Conservation (phyloP, 2,329 filamentous ascomycete genomes). For the Alternaria dauci region DNA sequence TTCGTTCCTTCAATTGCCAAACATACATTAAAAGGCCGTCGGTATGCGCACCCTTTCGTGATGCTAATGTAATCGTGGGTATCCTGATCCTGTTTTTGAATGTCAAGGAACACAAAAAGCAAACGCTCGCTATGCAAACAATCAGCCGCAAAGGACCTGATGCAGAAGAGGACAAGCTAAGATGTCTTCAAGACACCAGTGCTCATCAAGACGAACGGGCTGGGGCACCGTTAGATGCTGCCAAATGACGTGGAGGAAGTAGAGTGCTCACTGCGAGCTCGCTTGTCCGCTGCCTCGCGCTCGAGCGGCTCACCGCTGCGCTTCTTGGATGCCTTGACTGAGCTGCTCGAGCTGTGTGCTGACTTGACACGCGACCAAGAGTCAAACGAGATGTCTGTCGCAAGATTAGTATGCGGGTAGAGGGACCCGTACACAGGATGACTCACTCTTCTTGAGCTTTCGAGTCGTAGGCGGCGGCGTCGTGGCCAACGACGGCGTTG, state of each 20-base stretch:
- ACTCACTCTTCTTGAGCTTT: slow-evolving; percentile 67
- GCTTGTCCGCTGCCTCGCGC: slow-evolving; percentile 39
- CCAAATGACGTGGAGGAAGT: slow-evolving; percentile 37
- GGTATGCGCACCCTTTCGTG: slow-evolving; percentile 1
- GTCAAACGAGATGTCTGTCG: slow-evolving; percentile 62
- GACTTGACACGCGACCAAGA: slow-evolving; percentile 73
- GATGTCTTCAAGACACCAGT: background rate
- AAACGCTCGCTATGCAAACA: slow-evolving; percentile 29
- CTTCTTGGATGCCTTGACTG: slow-evolving; percentile 50
- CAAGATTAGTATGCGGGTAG: slow-evolving; percentile 9
- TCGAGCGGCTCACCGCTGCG: slow-evolving; percentile 44
- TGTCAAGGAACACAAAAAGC: slow-evolving; percentile 12
- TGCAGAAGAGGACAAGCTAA: slow-evolving; percentile 5
- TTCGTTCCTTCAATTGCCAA: background rate
- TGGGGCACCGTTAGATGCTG: slow-evolving; percentile 34
- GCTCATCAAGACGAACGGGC: slow-evolving; percentile 25
- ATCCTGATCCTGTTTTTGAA: slow-evolving; percentile 17
- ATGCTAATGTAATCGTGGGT: slow-evolving; percentile 25
- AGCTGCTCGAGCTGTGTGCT: slow-evolving; percentile 41
- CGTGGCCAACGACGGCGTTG: slow-evolving; percentile 53
- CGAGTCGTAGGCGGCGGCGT: slow-evolving; percentile 67
- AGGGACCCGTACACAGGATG: background rate
- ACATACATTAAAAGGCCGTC: slow-evolving; percentile 8
- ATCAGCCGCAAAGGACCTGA: slow-evolving; percentile 8
- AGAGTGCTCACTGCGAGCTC: slow-evolving; percentile 43